These are phyloP conservation scores for Fusarium illudens DNA, from an alignment of 2,329 filamentous ascomycete species.

Conservation along the genomic window DNA sequence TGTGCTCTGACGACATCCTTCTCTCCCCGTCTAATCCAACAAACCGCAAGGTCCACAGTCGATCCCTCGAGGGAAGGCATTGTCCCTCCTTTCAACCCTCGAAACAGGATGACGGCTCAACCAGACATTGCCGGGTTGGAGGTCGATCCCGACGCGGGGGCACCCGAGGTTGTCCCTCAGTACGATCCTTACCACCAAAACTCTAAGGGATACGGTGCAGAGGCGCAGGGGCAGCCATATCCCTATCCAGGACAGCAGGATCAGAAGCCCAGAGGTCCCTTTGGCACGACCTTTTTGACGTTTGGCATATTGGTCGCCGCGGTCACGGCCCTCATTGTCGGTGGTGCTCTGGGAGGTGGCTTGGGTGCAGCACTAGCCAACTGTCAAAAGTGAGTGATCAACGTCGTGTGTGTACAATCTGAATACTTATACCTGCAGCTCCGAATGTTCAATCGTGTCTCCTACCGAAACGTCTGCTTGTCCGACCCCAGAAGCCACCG, in stretches of 20 bases:
- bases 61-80: background rate
- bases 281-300: background rate
- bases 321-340: constrained; percentile 1
- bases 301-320: constrained; percentile 5
- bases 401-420: background rate
- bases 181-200: background rate
- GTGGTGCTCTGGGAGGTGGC: constrained; percentile 17
- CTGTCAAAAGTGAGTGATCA: constrained; percentile 8
- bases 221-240: background rate
- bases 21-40: background rate
- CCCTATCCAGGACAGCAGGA: background rate
- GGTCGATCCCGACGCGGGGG: background rate
- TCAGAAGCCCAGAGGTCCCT: background rate
- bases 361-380: constrained; percentile 15
- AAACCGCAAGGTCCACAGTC: background rate
- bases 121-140: background rate
- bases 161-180: background rate
- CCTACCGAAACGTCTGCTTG: background rate
- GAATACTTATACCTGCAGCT: background rate
- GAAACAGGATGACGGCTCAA: background rate
- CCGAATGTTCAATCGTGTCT: background rate
- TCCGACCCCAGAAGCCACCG: background rate
- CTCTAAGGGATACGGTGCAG: background rate
- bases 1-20: background rate
- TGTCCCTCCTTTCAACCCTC: background rate